Evolutionary conservation across 2,329 filamentous ascomycete species (phyloP), one percentile per base, ranked within the genome.

Genomic region (Colletotrichum destructivum): DNA sequence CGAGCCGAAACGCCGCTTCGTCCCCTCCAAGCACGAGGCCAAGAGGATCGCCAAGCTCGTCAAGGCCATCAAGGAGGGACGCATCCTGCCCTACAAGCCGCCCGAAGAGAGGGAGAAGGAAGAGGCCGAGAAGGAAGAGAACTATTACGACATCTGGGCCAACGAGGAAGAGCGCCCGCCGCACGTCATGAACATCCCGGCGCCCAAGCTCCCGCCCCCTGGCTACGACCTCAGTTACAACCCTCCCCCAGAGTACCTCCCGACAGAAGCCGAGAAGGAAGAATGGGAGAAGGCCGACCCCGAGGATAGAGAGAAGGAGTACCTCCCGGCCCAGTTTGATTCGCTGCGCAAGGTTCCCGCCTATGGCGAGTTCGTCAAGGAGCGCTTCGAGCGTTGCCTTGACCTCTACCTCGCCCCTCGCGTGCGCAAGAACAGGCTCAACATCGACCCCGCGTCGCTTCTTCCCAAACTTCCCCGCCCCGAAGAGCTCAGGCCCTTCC

Each of bases 21-120:
- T 99, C 12, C 96, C 97, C 8, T 98, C 96, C 57, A 98, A 98
- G 83, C 94, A 99, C 81, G 96, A 99, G 83, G 93, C 94, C 42
- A 98, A 98, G 86, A 91, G 95, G 69, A 90, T 99, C 62, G 98
- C 98, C 90, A 98, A 99, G 85, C 91, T 99, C 78, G 96, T 98
- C 65, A 94, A 94, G 78, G 96, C 96, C 47, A 99, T 99, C 76
- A 91, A 93, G 75, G 96, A 98, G 82, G 96, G 97, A 46, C 91
- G 95, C 61, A 98, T 99, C 75, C 85, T 97, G 78, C 97, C 97
- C 4, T 97, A 97, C 84, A 94, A 92, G 79, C 90, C 94, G 4
- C 91, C 91, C 0, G 88, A 91, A 77, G 93, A 89, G 74, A 84
- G 82, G 54, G 83, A 94, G 76, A 88, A 91, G 73, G 90, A 95